Conservation (phyloP, 2,329 filamentous ascomycete species). For the Samsoniella hepiali region DNA sequence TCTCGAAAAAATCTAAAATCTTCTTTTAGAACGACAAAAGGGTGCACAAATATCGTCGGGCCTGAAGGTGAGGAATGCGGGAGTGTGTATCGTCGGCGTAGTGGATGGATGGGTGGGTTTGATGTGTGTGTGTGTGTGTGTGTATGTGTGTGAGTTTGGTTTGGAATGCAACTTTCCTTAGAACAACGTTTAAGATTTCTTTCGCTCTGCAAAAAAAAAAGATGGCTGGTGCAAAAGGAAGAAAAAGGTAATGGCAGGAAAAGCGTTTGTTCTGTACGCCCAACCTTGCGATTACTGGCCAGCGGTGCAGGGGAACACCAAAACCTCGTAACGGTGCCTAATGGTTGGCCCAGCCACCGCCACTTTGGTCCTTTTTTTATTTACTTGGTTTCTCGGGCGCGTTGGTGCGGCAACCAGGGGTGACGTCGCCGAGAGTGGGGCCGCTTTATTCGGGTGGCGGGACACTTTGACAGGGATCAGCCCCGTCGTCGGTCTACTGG, state of each 20-base stretch:
- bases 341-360: conserved; percentile 32
- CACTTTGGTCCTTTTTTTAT: conserved; percentile 25
- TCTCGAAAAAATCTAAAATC: not conserved
- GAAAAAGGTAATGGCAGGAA: not conserved
- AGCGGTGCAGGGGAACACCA: not conserved
- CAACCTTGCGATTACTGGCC: conserved; percentile 13
- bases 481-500: not conserved
- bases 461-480: not conserved
- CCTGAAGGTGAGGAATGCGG: conserved; percentile 1
- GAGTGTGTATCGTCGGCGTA: not conserved
- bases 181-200: not conserved
- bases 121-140: conserved; percentile 1
- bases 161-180: conserved; percentile 19
- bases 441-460: conserved; percentile 5
- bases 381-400: conserved; percentile 23
- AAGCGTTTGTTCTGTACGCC: not conserved
- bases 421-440: conserved; percentile 14
- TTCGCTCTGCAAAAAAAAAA: not conserved
- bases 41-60: not conserved
- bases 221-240: conserved; percentile 16
- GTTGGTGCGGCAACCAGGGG: conserved; percentile 28
- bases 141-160: conserved; percentile 7
- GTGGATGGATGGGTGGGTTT: not conserved
- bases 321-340: conserved; percentile 6
- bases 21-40: conserved; percentile 11